Evolutionary conservation across 495 filamentous ascomycete genomes (phyloP).

Genomic region (Neurospora discreta): DNA sequence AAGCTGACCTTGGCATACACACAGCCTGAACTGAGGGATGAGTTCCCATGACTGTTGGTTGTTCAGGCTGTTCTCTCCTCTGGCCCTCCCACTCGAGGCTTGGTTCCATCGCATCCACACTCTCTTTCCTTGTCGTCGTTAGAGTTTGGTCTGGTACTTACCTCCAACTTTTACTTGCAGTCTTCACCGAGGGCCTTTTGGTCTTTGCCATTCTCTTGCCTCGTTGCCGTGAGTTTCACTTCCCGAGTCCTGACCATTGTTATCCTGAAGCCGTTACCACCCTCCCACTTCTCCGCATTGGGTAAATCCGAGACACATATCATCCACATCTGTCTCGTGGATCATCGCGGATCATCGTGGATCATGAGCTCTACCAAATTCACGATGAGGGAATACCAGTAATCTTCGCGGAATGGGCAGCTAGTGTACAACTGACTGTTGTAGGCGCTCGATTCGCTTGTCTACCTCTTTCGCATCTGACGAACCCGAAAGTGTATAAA

Average conservation of each 20-base stretch:
- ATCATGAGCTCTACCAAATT: neutral
- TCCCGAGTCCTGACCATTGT: neutral
- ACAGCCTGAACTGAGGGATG: neutral
- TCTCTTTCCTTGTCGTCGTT: neutral
- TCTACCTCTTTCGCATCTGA: neutral
- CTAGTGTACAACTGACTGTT: neutral
- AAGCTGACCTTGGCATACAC: neutral
- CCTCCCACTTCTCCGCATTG: neutral
- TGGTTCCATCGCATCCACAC: neutral
- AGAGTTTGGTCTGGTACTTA: neutral
- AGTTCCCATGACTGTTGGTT: neutral
- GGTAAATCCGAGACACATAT: neutral
- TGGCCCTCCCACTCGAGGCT: neutral
- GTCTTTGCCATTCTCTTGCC: neutral
- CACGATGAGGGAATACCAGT: neutral
- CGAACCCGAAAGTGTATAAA: neutral
- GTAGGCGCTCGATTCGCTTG: neutral
- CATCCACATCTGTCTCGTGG: neutral
- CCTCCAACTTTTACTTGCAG: neutral
- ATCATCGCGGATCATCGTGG: neutral
- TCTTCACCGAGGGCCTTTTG: neutral
- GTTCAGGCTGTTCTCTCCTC: neutral
- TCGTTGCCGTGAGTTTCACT: neutral
- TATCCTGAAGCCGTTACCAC: neutral
- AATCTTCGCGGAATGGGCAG: neutral